phyloP scores from a whole-genome alignment of 2,329 filamentous ascomycete species.

The Penicillium sp. region DNA sequence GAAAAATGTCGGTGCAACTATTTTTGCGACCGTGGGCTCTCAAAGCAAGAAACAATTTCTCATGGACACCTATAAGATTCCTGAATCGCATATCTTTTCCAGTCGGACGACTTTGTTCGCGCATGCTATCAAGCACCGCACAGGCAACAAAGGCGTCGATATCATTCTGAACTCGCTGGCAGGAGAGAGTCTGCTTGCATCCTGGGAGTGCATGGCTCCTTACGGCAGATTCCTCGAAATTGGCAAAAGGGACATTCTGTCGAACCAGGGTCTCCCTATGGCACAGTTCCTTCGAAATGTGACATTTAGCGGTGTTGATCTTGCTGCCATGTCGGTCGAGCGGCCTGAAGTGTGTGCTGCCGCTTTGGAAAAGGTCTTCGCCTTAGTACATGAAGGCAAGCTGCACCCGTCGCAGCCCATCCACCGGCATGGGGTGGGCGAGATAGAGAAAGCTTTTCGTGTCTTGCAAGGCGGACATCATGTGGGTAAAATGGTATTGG shows the following conservation, averaged over 20 bases:
- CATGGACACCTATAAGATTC: constrained; percentile 6
- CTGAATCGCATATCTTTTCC: constrained; percentile 15
- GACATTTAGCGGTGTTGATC: background rate
- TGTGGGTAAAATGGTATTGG: too few relatives aligned
- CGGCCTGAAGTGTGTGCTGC: too few relatives aligned
- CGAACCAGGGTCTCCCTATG: constrained; percentile 4
- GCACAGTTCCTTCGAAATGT: constrained; percentile 1
- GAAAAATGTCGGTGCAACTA: constrained; percentile 5
- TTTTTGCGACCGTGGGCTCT: constrained; percentile 13
- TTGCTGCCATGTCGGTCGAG: too few relatives aligned
- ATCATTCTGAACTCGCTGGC: constrained; percentile 17
- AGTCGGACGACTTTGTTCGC: constrained; percentile 10
- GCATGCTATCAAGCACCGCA: constrained; percentile 16
- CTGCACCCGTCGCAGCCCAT: too few relatives aligned
- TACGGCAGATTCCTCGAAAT: constrained; percentile 19
- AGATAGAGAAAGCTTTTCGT: too few relatives aligned
- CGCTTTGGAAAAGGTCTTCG: too few relatives aligned
- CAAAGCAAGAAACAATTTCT: constrained; percentile 10
- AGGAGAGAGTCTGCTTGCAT: constrained; percentile 15
- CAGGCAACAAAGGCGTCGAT: constrained; percentile 14
- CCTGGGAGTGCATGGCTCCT: constrained; percentile 13
- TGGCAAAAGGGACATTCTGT: background rate
- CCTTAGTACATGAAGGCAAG: too few relatives aligned
- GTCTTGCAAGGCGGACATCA: too few relatives aligned
- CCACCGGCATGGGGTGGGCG: too few relatives aligned